phyloP scores from a whole-genome alignment of 768 basidiomycete genomes.

The Mycena metata region DNA sequence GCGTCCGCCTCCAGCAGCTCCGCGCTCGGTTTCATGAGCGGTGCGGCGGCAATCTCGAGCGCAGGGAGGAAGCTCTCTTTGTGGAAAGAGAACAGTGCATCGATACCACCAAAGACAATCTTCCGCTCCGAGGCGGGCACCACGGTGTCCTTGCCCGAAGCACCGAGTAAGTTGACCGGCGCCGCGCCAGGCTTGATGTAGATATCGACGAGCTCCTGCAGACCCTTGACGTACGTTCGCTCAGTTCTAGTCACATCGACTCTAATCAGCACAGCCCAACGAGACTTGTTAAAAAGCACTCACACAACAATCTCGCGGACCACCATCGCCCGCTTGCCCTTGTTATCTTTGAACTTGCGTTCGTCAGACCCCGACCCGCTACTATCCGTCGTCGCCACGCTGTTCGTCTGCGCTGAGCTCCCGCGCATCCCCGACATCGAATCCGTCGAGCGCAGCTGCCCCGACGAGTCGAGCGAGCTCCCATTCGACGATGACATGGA shows the following conservation, averaged over 20 bases:
- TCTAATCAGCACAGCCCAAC: slow-evolving; percentile 38
- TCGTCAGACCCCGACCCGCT: slow-evolving; percentile 76
- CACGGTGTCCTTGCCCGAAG: slow-evolving; percentile 84
- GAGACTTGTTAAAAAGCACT: slow-evolving; percentile 47
- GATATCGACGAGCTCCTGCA: slow-evolving; percentile 94
- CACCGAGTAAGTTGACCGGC: slow-evolving; percentile 76
- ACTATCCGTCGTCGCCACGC: slow-evolving; percentile 83
- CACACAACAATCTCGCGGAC: slow-evolving; percentile 94
- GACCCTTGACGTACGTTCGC: slow-evolving; percentile 92
- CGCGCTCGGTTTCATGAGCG: slow-evolving; percentile 67
- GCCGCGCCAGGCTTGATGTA: slow-evolving; percentile 90
- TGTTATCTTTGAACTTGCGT: slow-evolving; percentile 93
- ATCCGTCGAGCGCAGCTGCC: slow-evolving; percentile 76
- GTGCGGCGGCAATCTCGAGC: slow-evolving; percentile 81
- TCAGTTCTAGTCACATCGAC: slow-evolving; percentile 77
- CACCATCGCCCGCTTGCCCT: slow-evolving; percentile 83
- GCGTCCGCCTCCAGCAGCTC: slow-evolving; percentile 67
- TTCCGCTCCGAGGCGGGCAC: slow-evolving; percentile 90
- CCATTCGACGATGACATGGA: slow-evolving; percentile 67
- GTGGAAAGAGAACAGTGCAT: slow-evolving; percentile 93
- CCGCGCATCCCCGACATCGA: slow-evolving; percentile 73
- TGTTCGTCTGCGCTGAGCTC: slow-evolving; percentile 73
- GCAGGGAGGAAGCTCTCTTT: slow-evolving; percentile 93
- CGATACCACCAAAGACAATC: slow-evolving; percentile 92
- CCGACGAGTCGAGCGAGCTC: slow-evolving; percentile 58